phyloP scores from a whole-genome alignment of 192 early-diverging fungal genomes.

The Entomortierella chlamydospora region DNA sequence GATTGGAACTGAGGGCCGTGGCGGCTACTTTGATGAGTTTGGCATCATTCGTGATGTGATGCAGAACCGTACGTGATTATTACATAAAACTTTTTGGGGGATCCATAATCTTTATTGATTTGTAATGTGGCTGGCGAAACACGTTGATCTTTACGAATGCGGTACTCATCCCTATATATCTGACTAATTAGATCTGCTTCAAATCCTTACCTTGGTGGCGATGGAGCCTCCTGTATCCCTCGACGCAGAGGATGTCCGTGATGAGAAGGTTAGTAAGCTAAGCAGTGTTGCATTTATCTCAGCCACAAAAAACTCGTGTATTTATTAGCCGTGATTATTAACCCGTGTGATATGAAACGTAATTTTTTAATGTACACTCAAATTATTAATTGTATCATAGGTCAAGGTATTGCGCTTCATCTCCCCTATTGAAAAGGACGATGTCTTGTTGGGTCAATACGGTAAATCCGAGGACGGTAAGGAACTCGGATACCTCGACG shows the following conservation, averaged over 20 bases:
- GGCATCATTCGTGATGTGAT: slow-evolving; percentile 98
- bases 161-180: slow-evolving; percentile 24
- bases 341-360: not conserved
- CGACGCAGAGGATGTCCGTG: slow-evolving; percentile 91
- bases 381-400: slow-evolving; percentile 18
- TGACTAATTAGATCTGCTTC: slow-evolving; percentile 85
- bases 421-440: slow-evolving; percentile 79
- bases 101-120: too few species aligned
- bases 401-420: slow-evolving; percentile 85
- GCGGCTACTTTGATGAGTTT: slow-evolving; percentile 99
- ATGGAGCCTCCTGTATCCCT: slow-evolving; percentile 94
- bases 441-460: slow-evolving; percentile 94
- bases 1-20: slow-evolving; percentile 96
- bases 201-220: slow-evolving; percentile 93
- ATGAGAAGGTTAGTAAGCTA: slow-evolving; percentile 90
- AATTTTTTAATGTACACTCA: not conserved
- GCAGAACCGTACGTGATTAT: slow-evolving; percentile 76
- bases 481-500: slow-evolving; percentile 94
- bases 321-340: not conserved
- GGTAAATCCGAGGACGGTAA: slow-evolving; percentile 79
- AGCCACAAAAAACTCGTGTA: too few species aligned
- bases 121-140: too few species aligned
- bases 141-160: too few species aligned
- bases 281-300: too few species aligned
- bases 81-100: not conserved